Evolutionary conservation across 2,329 filamentous ascomycete species (phyloP).

Genomic region (Penicillium sp.): DNA sequence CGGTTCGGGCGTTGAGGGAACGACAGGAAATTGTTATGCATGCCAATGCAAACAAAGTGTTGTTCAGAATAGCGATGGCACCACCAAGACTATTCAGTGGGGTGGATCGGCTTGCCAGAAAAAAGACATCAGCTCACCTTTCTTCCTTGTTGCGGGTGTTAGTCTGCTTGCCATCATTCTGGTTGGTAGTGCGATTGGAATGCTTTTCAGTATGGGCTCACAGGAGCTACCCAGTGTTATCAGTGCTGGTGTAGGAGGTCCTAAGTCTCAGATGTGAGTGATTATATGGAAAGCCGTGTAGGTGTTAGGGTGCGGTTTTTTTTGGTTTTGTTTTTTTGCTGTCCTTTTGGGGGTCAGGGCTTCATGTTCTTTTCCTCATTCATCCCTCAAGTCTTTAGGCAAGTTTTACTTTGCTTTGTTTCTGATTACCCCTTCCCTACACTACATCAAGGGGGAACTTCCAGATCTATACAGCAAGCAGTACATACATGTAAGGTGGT

Average conservation of each 20-base stretch:
- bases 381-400: background rate
- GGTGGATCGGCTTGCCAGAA: conserved; percentile 87
- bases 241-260: conserved; percentile 83
- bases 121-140: conserved; percentile 81
- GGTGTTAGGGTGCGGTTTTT: background rate
- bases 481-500: background rate
- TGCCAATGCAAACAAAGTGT: conserved; percentile 71
- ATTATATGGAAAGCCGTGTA: conserved; percentile 5
- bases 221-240: conserved; percentile 91
- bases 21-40: conserved; percentile 65
- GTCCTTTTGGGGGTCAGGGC: background rate
- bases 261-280: conserved; percentile 51
- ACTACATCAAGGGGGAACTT: background rate
- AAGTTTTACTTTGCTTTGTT: background rate
- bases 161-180: conserved; percentile 68
- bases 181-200: conserved; percentile 68
- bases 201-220: conserved; percentile 80
- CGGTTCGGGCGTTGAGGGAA: conserved; percentile 36
- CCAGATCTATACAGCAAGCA: background rate
- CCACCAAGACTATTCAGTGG: conserved; percentile 69
- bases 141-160: conserved; percentile 81
- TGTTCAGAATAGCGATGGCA: conserved; percentile 46
- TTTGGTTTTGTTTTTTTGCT: background rate
- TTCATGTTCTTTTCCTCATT: background rate
- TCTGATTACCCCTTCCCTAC: background rate